Base-by-base conservation (phyloP, 108 stramenopile species). In the Phaeodactylum tricornutum region DNA sequence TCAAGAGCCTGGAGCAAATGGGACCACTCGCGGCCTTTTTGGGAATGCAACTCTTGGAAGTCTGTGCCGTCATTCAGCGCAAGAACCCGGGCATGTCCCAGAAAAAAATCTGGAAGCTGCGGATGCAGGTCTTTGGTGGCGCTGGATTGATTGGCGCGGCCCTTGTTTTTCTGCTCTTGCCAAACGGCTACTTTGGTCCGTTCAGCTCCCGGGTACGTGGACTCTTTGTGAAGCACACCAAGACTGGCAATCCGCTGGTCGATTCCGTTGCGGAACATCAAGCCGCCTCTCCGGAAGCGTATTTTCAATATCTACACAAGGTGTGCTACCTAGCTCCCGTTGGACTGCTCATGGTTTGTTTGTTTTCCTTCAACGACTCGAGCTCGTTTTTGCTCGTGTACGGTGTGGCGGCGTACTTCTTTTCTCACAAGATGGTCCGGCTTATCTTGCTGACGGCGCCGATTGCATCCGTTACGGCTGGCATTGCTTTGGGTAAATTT, bases 191-290 rank as follows among this genome's bases (percentile, higher is more conserved):
- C 73, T 96, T 98, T 69, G 92, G 92, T 3, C 94, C 92, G 4
- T 79, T 92, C 17, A 77, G 76, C 24, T 69, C 76, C 4, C 82
- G 92, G 16, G 85, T 93, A 0, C 77, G 92, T 34, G 87, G 90
- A 17, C 63, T 96, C 20, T 93, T 96, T 71, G 92, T 93, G 34
- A 80, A 81, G 43, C 94, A 96, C 53, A 90, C 90, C 36, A 90
- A 90, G 48, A 93, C 92, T 9, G 92, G 91, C 0, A 94, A 92
- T 65, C 95, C 93, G 3, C 66, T 96, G 53, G 91, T 96, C 1
- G 93, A 92, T 64, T 72, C 69, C 27, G 93, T 94, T 1, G 91
- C 95, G 4, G 98, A 97, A 82, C 98, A 99, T 77, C 96, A 99
- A 77, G 90, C 95, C 11, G 94, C 98, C 8, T 74, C 69, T 29